Conservation (phyloP, 768 basidiomycete genomes). For the Tylopilus vinaceipallidus region DNA sequence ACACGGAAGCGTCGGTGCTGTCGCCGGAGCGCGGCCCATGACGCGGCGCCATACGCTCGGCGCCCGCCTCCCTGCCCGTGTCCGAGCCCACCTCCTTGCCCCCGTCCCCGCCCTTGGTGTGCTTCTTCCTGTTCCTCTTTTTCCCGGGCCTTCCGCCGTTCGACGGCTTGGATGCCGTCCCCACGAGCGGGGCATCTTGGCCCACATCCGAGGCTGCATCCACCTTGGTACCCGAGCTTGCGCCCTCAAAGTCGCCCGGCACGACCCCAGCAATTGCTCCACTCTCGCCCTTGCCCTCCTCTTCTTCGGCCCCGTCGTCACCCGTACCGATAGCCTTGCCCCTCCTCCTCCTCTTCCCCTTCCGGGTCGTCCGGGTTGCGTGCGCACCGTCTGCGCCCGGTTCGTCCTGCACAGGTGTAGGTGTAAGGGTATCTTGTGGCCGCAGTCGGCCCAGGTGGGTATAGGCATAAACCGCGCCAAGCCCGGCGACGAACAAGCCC, state of each 20-base stretch:
- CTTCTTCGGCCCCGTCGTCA: not conserved
- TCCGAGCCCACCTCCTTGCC: slow-evolving; percentile 1
- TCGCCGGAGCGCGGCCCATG: slow-evolving; percentile 10
- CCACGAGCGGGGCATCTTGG: not conserved
- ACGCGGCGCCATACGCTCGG: not conserved
- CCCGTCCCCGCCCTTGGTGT: not conserved
- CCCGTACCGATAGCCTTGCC: not conserved
- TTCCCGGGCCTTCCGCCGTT: slow-evolving; percentile 35
- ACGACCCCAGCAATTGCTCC: not conserved
- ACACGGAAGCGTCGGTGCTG: slow-evolving; percentile 17
- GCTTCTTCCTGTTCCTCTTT: slow-evolving; percentile 29
- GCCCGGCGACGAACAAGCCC: slow-evolving; percentile 26
- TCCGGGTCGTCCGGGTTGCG: no score
- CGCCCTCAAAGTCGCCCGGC: slow-evolving; percentile 16
- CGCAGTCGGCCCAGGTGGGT: not conserved
- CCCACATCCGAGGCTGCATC: not conserved
- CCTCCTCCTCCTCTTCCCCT: not conserved
- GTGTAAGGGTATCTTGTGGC: no score
- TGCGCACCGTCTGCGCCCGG: not conserved
- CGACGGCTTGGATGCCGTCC: slow-evolving; percentile 27
- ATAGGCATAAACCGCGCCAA: slow-evolving; percentile 20
- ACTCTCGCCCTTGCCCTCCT: no score
- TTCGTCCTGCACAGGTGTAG: no score
- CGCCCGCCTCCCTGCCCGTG: slow-evolving; percentile 10
- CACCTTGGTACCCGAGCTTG: no score